A percentile compares a stretch with the other conserved stretches of the same genome.
phyloP scores from a whole-genome alignment of 257 asterid species.

The Petunia secreta region DNA sequence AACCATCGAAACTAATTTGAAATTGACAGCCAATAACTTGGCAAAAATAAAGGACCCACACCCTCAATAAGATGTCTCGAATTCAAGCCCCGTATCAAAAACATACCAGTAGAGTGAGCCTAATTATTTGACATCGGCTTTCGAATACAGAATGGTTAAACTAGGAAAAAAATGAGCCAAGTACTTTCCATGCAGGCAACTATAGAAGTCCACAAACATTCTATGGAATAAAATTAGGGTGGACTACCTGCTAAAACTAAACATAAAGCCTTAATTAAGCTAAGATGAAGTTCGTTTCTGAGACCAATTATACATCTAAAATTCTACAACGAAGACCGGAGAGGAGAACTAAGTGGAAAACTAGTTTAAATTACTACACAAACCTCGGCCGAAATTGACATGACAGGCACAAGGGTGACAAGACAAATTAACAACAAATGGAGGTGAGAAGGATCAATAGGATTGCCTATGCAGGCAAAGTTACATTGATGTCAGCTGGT shows the following conservation, averaged over 20 bases:
- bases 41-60: no score
- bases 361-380: slow-evolving; percentile 16
- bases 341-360: neutral
- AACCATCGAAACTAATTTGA: no score
- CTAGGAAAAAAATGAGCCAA: neutral
- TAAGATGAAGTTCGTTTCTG: neutral
- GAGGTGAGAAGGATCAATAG: neutral
- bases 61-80: no score
- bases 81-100: no score
- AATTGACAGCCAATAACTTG: no score
- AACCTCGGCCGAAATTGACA: neutral
- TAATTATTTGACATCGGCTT: no score
- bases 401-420: neutral
- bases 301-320: slow-evolving; percentile 15
- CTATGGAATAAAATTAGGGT: neutral
- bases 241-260: neutral
- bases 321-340: neutral
- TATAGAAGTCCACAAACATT: neutral
- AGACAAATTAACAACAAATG: slow-evolving; percentile 9
- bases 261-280: neutral
- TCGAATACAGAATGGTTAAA: no score
- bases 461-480: slow-evolving; percentile 47
- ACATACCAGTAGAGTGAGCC: no score
- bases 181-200: neutral
- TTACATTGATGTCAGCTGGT: slow-evolving; percentile 66